These are phyloP conservation scores for Trichoderma sp. DNA, from an alignment of 2,329 filamentous ascomycete genomes.

Conservation along the genomic window DNA sequence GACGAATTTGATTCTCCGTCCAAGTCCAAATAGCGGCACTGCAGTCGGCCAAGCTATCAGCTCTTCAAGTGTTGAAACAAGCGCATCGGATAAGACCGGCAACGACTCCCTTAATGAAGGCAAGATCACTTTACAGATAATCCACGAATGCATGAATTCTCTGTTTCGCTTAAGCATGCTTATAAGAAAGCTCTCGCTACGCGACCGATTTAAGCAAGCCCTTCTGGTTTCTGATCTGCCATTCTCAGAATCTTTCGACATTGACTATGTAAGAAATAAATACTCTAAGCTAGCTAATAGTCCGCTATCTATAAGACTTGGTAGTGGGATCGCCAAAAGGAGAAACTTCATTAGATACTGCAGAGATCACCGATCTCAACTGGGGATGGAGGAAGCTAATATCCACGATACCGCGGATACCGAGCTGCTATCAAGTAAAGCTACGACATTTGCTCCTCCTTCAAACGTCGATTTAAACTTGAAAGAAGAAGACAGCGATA, in stretches of 20 bases:
- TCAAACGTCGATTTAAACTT: too few species aligned
- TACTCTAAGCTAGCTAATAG: constrained; percentile 8
- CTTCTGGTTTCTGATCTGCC: background rate
- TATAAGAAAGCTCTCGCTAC: constrained; percentile 17
- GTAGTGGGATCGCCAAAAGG: constrained; percentile 28
- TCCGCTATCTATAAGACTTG: constrained; percentile 13
- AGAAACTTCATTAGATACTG: constrained; percentile 28
- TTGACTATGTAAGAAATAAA: constrained; percentile 23
- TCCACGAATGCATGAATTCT: constrained; percentile 25
- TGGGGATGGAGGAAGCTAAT: background rate
- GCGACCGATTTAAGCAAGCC: constrained; percentile 26
- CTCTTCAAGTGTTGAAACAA: too few species aligned
- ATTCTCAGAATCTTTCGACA: constrained; percentile 7
- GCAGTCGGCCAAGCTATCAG: background rate
- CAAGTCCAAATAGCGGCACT: background rate
- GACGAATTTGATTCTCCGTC: background rate
- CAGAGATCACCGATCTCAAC: background rate
- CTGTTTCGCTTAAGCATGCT: constrained; percentile 26
- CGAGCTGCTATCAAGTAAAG: background rate
- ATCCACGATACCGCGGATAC: background rate
- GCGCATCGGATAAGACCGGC: background rate
- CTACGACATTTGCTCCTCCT: background rate
- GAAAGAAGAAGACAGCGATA: background rate
- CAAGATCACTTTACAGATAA: background rate
- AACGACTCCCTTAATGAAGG: background rate